Evolutionary conservation across 164 flowering plant species (phyloP).

Genomic region (Magnolia changhungtana): DNA sequence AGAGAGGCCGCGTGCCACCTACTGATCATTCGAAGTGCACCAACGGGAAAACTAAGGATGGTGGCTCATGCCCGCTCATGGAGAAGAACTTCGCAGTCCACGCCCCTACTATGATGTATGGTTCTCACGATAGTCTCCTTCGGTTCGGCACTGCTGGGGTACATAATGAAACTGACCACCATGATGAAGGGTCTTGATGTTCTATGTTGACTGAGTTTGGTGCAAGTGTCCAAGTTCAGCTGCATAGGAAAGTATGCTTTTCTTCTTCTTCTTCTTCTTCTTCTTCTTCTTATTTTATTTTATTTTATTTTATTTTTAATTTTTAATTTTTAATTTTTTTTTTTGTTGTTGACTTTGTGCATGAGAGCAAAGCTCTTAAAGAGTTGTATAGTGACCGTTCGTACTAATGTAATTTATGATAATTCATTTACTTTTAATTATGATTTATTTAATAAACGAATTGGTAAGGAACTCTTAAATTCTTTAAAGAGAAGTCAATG

Average conservation of each 20-base stretch:
- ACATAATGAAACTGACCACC: neutral
- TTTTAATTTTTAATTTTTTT: no score
- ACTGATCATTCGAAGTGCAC: neutral
- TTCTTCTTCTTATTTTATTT: no score
- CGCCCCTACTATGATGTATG: neutral
- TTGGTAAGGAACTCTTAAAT: no score
- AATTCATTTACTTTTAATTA: no score
- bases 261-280: neutral
- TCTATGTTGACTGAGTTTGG: neutral
- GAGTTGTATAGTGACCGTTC: neutral
- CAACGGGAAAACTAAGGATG: neutral
- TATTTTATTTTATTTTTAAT: no score
- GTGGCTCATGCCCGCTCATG: neutral
- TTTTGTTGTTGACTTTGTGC: neutral
- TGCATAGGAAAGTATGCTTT: neutral
- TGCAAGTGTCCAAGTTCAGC: neutral
- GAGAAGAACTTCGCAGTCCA: conserved; percentile 1
- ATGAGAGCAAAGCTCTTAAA: neutral
- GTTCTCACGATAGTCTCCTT: neutral
- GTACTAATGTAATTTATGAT: no score
- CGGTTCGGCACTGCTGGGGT: neutral
- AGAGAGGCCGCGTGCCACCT: neutral
- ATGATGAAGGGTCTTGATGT: neutral
- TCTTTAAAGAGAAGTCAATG: no score
- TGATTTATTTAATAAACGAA: no score